Evolutionary conservation across 1,284 basidiomycete genomes (phyloP).

Genomic region (Rhizopogon hawkerae): DNA sequence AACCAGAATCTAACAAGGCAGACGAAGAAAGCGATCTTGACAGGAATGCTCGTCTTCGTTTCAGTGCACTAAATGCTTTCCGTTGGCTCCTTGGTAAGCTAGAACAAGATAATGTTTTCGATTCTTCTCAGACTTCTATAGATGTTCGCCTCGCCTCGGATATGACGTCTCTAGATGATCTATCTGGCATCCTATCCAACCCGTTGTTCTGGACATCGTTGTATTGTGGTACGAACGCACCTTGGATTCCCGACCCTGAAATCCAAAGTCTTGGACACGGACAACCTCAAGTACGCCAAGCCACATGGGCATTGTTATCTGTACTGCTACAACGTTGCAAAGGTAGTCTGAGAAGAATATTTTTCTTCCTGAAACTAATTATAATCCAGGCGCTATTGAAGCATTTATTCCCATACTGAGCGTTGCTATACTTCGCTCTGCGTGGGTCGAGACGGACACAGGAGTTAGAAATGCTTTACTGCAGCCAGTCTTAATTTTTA

Average conservation of each 20-base stretch:
- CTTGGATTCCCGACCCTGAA: slow-evolving; percentile 1
- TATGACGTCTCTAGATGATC: slow-evolving; percentile 8
- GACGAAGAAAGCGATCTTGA: slow-evolving; percentile 62
- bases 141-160: background rate
- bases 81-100: slow-evolving; percentile 55
- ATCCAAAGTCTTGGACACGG: slow-evolving; percentile 36
- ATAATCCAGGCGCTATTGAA: slow-evolving; percentile 30
- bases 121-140: background rate
- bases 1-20: slow-evolving; percentile 27
- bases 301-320: slow-evolving; percentile 51
- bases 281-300: slow-evolving; percentile 62
- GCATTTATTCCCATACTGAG: slow-evolving; percentile 42
- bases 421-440: slow-evolving; percentile 56
- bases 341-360: slow-evolving; percentile 17
- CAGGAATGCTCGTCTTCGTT: slow-evolving; percentile 60
- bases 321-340: slow-evolving; percentile 33
- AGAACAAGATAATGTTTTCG: background rate
- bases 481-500: slow-evolving; percentile 60
- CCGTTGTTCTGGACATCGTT: slow-evolving; percentile 54
- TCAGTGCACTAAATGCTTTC: slow-evolving; percentile 65
- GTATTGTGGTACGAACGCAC: slow-evolving; percentile 33
- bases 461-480: slow-evolving; percentile 63
- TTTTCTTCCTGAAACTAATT: background rate
- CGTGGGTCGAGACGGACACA: slow-evolving; percentile 69
- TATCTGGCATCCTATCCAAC: slow-evolving; percentile 38